Percentiles rank a stretch among this genome's conserved stretches.
phyloP scores from a whole-genome alignment of 768 basidiomycete genomes.

The Amanita thiersii region DNA sequence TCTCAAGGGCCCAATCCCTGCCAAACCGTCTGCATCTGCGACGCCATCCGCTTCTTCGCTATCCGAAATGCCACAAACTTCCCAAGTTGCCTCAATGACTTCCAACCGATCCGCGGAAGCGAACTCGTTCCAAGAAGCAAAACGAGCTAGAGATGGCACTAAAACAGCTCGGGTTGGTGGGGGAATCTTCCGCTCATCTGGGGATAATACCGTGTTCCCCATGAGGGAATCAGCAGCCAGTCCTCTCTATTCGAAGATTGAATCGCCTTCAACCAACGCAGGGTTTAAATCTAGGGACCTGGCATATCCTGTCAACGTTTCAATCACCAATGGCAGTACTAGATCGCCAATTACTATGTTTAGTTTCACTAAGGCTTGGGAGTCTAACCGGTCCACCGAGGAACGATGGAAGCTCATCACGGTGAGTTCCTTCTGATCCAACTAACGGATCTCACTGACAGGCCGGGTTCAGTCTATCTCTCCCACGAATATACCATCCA shows the following conservation, averaged over 20 bases:
- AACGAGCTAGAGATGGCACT: slow-evolving; percentile 41
- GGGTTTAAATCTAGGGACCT: too few relatives aligned
- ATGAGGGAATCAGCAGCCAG: slow-evolving; percentile 15
- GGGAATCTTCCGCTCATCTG: slow-evolving; percentile 64
- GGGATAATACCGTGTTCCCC: slow-evolving; percentile 50
- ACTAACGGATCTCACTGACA: not conserved
- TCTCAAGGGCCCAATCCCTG: too few relatives aligned
- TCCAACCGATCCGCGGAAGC: slow-evolving; percentile 7
- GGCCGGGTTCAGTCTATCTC: slow-evolving; percentile 37
- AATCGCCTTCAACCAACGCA: too few relatives aligned
- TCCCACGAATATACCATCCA: slow-evolving; percentile 43
- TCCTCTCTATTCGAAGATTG: slow-evolving; percentile 1
- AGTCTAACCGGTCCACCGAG: slow-evolving; percentile 25
- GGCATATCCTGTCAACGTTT: not conserved
- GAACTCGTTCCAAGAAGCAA: slow-evolving; percentile 36
- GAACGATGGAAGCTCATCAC: slow-evolving; percentile 52
- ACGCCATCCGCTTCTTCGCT: slow-evolving; percentile 6
- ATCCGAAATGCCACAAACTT: slow-evolving; percentile 9
- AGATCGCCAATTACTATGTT: slow-evolving; percentile 34
- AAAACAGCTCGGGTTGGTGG: slow-evolving; percentile 48
- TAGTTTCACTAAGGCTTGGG: slow-evolving; percentile 59
- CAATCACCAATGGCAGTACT: not conserved
- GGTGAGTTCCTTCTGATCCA: slow-evolving; percentile 27
- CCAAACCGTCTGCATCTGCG: slow-evolving; percentile 10
- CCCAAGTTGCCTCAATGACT: slow-evolving; percentile 4